These are phyloP conservation scores for Sonneratia alba DNA, from an alignment of 345 rosid genomes.

Conservation along the genomic window DNA sequence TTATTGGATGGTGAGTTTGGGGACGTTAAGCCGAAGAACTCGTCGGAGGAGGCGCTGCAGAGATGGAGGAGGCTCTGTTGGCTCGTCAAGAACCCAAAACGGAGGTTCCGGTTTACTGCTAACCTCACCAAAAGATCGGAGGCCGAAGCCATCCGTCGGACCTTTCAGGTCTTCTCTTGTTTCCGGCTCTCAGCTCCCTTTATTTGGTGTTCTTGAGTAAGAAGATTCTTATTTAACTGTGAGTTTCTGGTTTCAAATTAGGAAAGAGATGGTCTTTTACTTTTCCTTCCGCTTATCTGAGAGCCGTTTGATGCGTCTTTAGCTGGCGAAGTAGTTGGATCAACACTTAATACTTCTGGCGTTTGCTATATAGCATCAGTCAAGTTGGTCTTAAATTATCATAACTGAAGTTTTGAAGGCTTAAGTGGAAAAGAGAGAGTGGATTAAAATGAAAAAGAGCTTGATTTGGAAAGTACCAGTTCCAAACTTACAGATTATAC, in stretches of 20 bases:
- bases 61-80: slow-evolving; percentile 90
- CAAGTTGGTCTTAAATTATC: too few species aligned
- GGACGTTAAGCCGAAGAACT: slow-evolving; percentile 82
- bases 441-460: not conserved
- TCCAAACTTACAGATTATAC: too few species aligned
- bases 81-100: slow-evolving; percentile 76
- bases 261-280: too few species aligned
- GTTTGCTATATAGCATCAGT: too few species aligned
- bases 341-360: too few species aligned
- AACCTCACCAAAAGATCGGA: slow-evolving; percentile 78
- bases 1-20: slow-evolving; percentile 63
- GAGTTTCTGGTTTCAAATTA: too few species aligned
- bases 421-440: not conserved
- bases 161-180: slow-evolving; percentile 52
- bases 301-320: too few species aligned
- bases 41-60: slow-evolving; percentile 86
- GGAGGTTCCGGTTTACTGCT: slow-evolving; percentile 85
- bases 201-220: not conserved
- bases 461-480: not conserved
- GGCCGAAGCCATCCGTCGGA: slow-evolving; percentile 69
- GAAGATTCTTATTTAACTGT: not conserved
- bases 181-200: not conserved
- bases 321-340: too few species aligned
- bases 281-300: too few species aligned
- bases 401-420: not conserved